Evolutionary conservation across 805 yeast species (phyloP), one percentile per base, ranked within the genome.

Genomic region (Saccharomycopsis synnaedendra): DNA sequence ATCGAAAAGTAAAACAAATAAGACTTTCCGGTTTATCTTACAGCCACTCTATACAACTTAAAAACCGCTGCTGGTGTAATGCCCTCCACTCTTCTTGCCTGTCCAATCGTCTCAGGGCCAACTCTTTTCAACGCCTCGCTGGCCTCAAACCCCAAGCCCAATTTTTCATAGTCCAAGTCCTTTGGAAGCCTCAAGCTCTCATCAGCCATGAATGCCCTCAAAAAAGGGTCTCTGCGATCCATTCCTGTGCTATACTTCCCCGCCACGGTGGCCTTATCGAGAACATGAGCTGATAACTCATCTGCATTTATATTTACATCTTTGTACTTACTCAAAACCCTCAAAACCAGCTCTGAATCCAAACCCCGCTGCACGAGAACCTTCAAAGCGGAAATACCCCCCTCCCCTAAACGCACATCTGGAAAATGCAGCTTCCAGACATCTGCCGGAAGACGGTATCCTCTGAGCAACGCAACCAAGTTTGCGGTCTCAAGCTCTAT

Each of bases 61-160:
- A 87, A 83, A 11, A 86, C 69, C 0, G 96, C 93, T 0, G 96
- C 90, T 0, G 97, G 96, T 0, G 97, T 90, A 2, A 93, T 80
- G 0, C 98, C 97, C 58, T 93, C 95, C 8, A 90, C 83, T 56
- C 97, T 71, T 60, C 95, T 74, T 0, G 97, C 97, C 61, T 93
- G 97, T 0, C 97, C 97, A 41, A 93, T 77, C 0, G 97, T 93
- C 46, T 77, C 76, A 0, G 98, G 98, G 52, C 85, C 82, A 10
- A 86, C 78, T 7, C 72, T 70, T 57, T 86, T 85, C 47, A 93
- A 67, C 7, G 84, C 64, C 11, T 68, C 69, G 48, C 83, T 75
- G 32, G 80, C 89, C 59, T 90, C 97, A 30, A 75, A 70, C 1
- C 95, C 84, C n/a, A 90, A 76, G 11, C 76, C 71, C 44, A 82